Evolutionary conservation across 164 flowering plant genomes (phyloP), one percentile per base, ranked within the genome.

Genomic region (Platanus orientalis): DNA sequence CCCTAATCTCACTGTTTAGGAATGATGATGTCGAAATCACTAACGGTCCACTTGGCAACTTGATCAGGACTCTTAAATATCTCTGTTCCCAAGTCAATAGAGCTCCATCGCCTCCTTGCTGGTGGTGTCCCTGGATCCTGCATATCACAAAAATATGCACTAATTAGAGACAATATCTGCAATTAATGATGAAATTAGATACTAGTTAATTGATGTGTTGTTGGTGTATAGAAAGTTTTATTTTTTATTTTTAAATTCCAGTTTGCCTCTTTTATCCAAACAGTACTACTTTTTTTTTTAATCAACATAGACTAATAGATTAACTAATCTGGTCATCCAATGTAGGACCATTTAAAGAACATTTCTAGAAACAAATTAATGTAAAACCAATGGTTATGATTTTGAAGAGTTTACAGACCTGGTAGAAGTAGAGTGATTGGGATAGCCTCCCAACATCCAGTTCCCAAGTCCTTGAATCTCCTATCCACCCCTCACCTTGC

Each of bases 401-500:
- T 21, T 20, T 1, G n/a, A 9, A 21, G 20, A 50, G 29, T 28
- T 9, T 34, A 17, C 64, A 34, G 20, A 85, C 95, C 88, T 88
- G 91, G 67, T 88, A 88, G 54, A 88, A 88, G 68, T 83, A 79
- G 2, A 86, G 83, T 21, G 75, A 57, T 14, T 73, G 71, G 0
- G 91, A 84, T 57, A 88, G 62, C 19, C 88, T 62, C 7, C 91
- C 95, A 20, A 81, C 83, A 52, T 88, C 88, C n/a, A 88, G 83
- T 65, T 80, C 87, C 91, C 95, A 88, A 20, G 88, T 84, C 60
- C 77, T 84, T 1, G 81, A 52, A 75, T 82, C 85, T 2, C 89
- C 90, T 24, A 88, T 67, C 91, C 95, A 88, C n/a, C 89, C 91
- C 17, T 88, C 78, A 1, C 88, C 89, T 60, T 74, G 59, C 53